Conservation (phyloP, 1,284 basidiomycete genomes). For the Moniliella sp. region DNA sequence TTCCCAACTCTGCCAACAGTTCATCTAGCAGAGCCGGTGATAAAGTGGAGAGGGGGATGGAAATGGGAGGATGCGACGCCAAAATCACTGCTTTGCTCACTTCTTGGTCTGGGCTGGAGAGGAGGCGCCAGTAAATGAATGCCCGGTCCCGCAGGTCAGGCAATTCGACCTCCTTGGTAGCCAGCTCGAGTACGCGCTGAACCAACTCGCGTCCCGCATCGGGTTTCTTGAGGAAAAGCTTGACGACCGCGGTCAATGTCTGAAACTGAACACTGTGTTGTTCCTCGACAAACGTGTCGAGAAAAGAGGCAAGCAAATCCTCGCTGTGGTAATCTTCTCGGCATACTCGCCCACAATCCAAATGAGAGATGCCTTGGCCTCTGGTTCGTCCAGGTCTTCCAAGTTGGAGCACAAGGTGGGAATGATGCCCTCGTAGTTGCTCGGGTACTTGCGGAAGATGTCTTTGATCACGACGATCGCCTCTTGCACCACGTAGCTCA, state of each 20-base stretch:
- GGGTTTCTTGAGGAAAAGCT: conserved; percentile 65
- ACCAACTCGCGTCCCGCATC: conserved; percentile 63
- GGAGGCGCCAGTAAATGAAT: conserved; percentile 83
- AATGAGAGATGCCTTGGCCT: conserved; percentile 87
- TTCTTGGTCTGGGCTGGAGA: conserved; percentile 65
- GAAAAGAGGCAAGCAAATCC: conserved; percentile 70
- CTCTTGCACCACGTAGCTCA: conserved; percentile 93
- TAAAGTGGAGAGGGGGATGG: conserved; percentile 70
- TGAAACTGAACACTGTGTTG: conserved; percentile 84
- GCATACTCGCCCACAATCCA: conserved; percentile 99
- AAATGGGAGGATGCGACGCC: conserved; percentile 72
- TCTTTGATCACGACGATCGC: conserved; percentile 98
- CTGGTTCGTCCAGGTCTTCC: conserved; percentile 88
- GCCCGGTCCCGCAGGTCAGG: conserved; percentile 88
- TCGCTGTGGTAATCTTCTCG: conserved; percentile 83
- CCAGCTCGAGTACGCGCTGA: conserved; percentile 68
- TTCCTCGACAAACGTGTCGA: conserved; percentile 79
- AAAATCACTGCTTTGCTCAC: conserved; percentile 88
- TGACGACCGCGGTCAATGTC: conserved; percentile 82
- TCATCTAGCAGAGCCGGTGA: conserved; percentile 76
- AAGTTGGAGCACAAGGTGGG: conserved; percentile 80
- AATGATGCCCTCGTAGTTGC: conserved; percentile 86
- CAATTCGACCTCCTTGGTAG: conserved; percentile 87
- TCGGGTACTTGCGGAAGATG: conserved; percentile 94
- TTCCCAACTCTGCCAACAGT: conserved; percentile 46